Base-by-base conservation (phyloP, 2,329 filamentous ascomycete genomes). In the Botryotinia narcissicola region DNA sequence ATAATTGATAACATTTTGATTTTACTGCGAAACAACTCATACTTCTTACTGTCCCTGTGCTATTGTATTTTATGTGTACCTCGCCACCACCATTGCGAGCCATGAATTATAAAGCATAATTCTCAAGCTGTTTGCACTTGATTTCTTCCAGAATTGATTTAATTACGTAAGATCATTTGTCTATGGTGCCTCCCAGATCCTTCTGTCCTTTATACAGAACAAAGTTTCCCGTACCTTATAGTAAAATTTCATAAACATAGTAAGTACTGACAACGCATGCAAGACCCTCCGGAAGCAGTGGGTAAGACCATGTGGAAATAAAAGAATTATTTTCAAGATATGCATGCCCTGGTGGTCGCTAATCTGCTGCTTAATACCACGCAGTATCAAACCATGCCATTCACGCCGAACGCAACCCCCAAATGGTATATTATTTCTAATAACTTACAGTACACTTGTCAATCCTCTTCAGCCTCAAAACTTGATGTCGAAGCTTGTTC, bases 401-500 rank as follows among this genome's bases (percentile, higher is more conserved):
- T 69, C 48, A 12, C 18, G 48, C 25, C 29, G 57, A 68, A 54
- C 37, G 25, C 48, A 57, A 66, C 57, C 6, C 18, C 35, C 32
- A 57, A 40, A 57, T 57, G 35, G 48, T 57, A 57, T 44, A 69
- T 57, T 37, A 20, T 68, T 48, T 66, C 67, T 63, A 48, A 40
- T 61, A 68, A 64, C 66, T 42, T 42, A 42, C 44, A 20, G 5
- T 61, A 62, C 54, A 46, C 35, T 66, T 60, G 22, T 46, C 40
- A 9, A 29, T 25, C 42, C 25, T 64, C 29, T 44, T 63, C 48
- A 75, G 84, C 91, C 81, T 88, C 83, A 70, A 46, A 73, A 70
- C 81, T 95, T 94, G 77, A 98, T 94, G 84, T 98, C 96, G 83
- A 99, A 99, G 81, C 95, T 98, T 25, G 95, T 98, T 12, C 96